Percentiles rank a stretch among this genome's conserved stretches.
Conservation (phyloP, 208 protist genomes). For the Leishmania mexicana region DNA sequence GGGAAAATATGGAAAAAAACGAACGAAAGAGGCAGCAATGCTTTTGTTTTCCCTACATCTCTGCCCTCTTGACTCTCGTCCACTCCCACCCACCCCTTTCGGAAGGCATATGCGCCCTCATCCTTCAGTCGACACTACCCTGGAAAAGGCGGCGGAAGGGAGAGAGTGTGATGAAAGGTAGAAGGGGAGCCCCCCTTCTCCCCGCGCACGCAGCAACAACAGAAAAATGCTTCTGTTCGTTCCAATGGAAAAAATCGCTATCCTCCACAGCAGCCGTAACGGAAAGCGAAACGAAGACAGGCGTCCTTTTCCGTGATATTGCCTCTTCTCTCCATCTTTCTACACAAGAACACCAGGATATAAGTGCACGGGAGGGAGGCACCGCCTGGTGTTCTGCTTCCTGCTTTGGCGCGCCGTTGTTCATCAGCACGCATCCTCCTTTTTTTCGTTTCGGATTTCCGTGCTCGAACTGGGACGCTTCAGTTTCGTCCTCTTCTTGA, state of each 20-base stretch:
- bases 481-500: background rate
- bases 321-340: background rate
- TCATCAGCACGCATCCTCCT: background rate
- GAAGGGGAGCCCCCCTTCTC: background rate
- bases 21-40: background rate
- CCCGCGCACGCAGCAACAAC: background rate
- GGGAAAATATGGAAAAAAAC: background rate
- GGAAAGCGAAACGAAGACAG: background rate
- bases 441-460: background rate
- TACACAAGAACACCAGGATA: background rate
- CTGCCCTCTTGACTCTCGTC: background rate
- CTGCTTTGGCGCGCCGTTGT: background rate
- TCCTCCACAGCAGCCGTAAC: background rate
- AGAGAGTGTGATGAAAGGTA: background rate
- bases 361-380: background rate
- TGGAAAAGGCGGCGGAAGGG: background rate
- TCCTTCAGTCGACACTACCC: background rate
- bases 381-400: background rate
- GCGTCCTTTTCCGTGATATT: background rate
- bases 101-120: background rate
- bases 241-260: background rate
- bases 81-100: background rate
- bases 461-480: background rate
- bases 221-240: background rate
- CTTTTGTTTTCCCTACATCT: slow-evolving; percentile 1